phyloP scores from a whole-genome alignment of 257 asterid genomes.

The Penstemon davidsonii region DNA sequence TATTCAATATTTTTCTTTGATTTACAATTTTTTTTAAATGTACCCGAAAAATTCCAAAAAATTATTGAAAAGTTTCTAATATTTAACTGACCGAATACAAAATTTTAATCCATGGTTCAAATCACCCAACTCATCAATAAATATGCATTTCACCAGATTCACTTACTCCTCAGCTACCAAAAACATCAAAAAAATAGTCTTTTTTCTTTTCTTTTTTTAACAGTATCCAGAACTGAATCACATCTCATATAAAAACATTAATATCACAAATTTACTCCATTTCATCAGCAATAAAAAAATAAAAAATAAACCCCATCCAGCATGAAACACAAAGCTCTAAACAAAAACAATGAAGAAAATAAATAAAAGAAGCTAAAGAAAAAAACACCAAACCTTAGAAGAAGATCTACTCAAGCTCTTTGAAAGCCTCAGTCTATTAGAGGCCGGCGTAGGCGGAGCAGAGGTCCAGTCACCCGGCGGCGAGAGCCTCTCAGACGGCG shows the following conservation, averaged over 20 bases:
- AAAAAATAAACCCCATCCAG: neutral
- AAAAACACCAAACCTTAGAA: slow-evolving; percentile 61
- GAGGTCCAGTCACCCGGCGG: slow-evolving; percentile 61
- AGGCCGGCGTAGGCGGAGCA: slow-evolving; percentile 56
- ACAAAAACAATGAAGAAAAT: neutral
- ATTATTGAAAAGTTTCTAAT: too few species aligned
- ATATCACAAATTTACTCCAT: neutral
- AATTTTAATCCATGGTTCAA: neutral
- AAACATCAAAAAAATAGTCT: slow-evolving; percentile 13
- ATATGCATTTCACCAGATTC: neutral
- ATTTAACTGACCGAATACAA: too few species aligned
- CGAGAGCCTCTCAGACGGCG: slow-evolving; percentile 49
- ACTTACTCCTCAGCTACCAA: neutral
- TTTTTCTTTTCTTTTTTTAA: too few species aligned
- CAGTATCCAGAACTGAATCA: too few species aligned
- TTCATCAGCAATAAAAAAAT: slow-evolving; percentile 17
- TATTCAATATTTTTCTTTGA: too few species aligned
- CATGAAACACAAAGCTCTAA: neutral
- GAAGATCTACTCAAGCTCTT: slow-evolving; percentile 85
- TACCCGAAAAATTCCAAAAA: too few species aligned
- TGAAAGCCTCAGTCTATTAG: slow-evolving; percentile 58
- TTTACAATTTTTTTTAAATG: too few species aligned
- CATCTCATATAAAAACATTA: slow-evolving; percentile 11
- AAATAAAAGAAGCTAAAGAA: slow-evolving; percentile 12
- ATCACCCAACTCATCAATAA: neutral